Conservation (phyloP, 2,329 filamentous ascomycete species). For the Arthrobotrys sphaeroides region DNA sequence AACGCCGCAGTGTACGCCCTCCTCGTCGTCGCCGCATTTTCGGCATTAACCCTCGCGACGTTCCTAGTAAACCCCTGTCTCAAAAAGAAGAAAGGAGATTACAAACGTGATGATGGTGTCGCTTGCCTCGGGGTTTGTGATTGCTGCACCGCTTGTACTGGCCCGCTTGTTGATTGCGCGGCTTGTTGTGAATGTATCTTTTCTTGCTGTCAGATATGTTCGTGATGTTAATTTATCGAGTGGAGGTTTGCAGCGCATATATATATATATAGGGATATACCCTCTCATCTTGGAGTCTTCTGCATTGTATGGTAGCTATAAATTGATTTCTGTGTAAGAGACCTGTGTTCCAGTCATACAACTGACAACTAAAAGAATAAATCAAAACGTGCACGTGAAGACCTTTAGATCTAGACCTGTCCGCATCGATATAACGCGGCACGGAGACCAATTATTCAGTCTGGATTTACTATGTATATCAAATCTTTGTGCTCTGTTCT, state of each 20-base stretch:
- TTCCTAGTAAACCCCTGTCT: conserved; percentile 41
- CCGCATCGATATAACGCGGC: too few species aligned
- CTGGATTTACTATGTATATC: conserved; percentile 10
- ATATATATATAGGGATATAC: too few species aligned
- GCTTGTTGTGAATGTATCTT: neutral
- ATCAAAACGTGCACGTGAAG: too few species aligned
- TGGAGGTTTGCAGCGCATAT: too few species aligned
- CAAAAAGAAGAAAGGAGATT: conserved; percentile 30
- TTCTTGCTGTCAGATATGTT: conserved; percentile 10
- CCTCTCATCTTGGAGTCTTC: too few species aligned
- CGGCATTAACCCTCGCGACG: conserved; percentile 15
- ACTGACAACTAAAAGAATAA: too few species aligned
- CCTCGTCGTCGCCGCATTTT: neutral
- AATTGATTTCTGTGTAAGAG: too few species aligned
- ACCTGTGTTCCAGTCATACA: too few species aligned
- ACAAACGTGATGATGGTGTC: neutral
- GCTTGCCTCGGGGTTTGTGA: conserved; percentile 12
- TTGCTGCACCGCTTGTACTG: conserved; percentile 7
- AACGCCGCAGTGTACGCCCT: conserved; percentile 18
- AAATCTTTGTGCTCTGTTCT: conserved; percentile 28
- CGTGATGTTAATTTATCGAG: neutral
- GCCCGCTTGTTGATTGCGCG: conserved; percentile 4
- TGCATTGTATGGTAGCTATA: too few species aligned
- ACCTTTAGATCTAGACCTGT: too few species aligned
- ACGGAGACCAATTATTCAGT: conserved; percentile 16